Evolutionary conservation across 1,139 yeast species (phyloP).

Genomic region (Eremothecium gossypii): DNA sequence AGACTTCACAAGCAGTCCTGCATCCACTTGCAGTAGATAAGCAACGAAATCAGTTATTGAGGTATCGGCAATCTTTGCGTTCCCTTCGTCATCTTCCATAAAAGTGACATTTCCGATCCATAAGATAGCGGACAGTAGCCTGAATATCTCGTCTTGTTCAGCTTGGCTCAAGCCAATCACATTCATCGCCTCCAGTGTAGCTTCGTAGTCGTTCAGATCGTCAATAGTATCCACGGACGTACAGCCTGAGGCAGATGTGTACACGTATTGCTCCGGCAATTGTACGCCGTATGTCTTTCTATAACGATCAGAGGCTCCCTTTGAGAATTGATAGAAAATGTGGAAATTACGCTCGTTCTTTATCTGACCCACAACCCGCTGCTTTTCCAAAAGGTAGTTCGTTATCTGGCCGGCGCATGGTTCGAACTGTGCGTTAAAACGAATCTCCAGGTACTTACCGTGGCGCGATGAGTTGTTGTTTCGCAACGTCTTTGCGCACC

Average conservation of each 20-base stretch:
- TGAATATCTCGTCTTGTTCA: conserved; percentile 87
- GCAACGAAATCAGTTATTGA: conserved; percentile 93
- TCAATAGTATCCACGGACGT: conserved; percentile 80
- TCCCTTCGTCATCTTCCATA: conserved; percentile 78
- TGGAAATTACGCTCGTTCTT: conserved; percentile 92
- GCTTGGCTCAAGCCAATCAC: conserved; percentile 70
- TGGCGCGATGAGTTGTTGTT: conserved; percentile 96
- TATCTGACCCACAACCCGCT: conserved; percentile 90
- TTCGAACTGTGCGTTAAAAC: conserved; percentile 70
- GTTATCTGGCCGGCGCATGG: conserved; percentile 96
- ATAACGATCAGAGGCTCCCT: conserved; percentile 78
- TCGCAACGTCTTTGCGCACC: conserved; percentile 95
- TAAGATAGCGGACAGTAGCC: conserved; percentile 72
- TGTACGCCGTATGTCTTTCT: conserved; percentile 83
- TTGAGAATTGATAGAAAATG: conserved; percentile 91
- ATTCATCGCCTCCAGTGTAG: conserved; percentile 78
- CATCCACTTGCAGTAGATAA: conserved; percentile 74
- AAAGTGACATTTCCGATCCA: conserved; percentile 95
- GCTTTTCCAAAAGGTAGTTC: conserved; percentile 87
- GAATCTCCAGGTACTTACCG: conserved; percentile 92
- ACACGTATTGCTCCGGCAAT: conserved; percentile 83
- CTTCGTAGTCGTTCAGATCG: conserved; percentile 68
- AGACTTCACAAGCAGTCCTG: conserved; percentile 56
- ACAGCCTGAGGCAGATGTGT: conserved; percentile 82
- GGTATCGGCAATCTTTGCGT: conserved; percentile 69